Evolutionary conservation across 345 rosid genomes (phyloP), one percentile per base, ranked within the genome.

Genomic region (Gossypium thurberi): DNA sequence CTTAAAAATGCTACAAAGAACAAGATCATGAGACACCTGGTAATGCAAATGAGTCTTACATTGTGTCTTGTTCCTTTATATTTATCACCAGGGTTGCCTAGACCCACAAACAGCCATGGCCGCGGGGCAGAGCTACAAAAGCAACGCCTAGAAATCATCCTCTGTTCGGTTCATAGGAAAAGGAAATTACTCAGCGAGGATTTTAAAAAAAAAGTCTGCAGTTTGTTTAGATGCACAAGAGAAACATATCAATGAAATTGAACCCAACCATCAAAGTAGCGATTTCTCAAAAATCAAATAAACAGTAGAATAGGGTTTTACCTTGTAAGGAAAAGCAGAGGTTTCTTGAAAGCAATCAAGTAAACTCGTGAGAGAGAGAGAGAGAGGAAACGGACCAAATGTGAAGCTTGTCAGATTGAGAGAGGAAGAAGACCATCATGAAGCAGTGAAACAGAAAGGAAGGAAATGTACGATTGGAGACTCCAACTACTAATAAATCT

Each of bases 51-150:
- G 69, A 13, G 66, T 20, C 17, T 15, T 82, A 91, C 98, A 83
- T 94, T 91, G 85, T 91, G 92, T 77, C 96, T 80, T 20, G 97
- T 91, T 74, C 91, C 91, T 76, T 81, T 81, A 80, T 78, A 91
- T 78, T 91, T 94, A 20, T 91, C 93, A 1, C 98, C 96, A 2
- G 96, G 98, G 73, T 94, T 94, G 3, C 97, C 98, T 78, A 94
- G 74, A 28, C 98, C 97, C 9, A 90, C 79, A 77, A 94, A 89
- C 23, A 91, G 86, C 94, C 98, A 94, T 21, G 93, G 96, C 68
- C 80, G 83, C 0, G 82, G 42, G 53, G 85, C 81, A 68, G 65
- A 76, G 74, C 85, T 82, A 81, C 89, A 87, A 74, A 90, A 87
- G 74, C 84, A 77, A 71, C 87, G 85, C 79, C 88, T 72, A 14